A percentile compares a stretch with the other conserved stretches of the same genome.
These are phyloP conservation scores for Trichoderma sp. DNA, from an alignment of 2,329 filamentous ascomycete genomes.

Conservation along the genomic window DNA sequence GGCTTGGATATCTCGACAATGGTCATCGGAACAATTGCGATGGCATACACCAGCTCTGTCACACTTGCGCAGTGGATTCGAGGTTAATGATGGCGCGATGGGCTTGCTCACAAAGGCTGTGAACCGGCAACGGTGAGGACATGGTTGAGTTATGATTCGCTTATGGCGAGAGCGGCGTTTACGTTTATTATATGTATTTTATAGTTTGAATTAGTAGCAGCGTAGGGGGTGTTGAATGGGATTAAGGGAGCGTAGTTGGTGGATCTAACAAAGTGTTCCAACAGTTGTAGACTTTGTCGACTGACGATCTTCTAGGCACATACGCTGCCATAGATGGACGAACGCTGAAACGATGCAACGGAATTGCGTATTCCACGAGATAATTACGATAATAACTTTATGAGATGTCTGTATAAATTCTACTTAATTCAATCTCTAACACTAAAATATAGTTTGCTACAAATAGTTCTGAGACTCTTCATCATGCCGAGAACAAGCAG, in stretches of 20 bases:
- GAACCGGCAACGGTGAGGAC: constrained; percentile 2
- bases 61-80: constrained; percentile 51
- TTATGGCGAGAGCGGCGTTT: not conserved
- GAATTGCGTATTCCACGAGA: not conserved
- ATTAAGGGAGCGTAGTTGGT: not conserved
- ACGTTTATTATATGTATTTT: not conserved
- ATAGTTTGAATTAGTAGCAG: not conserved
- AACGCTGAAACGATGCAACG: not conserved
- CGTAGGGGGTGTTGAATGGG: not conserved
- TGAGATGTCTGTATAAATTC: not conserved
- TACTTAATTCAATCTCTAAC: not conserved
- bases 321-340: not conserved
- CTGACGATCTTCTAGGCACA: not conserved
- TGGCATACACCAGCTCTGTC: constrained; percentile 72
- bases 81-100: not conserved
- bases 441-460: not conserved
- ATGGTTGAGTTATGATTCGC: not conserved
- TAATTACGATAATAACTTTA: not conserved
- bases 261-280: not conserved
- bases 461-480: not conserved
- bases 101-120: not conserved
- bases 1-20: constrained; percentile 65
- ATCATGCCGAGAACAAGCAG: not conserved
- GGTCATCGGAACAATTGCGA: constrained; percentile 64
- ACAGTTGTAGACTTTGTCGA: not conserved